Evolutionary conservation across 2,329 filamentous ascomycete species (phyloP), one percentile per base, ranked within the genome.

Genomic region (Hypoxylon sp.): DNA sequence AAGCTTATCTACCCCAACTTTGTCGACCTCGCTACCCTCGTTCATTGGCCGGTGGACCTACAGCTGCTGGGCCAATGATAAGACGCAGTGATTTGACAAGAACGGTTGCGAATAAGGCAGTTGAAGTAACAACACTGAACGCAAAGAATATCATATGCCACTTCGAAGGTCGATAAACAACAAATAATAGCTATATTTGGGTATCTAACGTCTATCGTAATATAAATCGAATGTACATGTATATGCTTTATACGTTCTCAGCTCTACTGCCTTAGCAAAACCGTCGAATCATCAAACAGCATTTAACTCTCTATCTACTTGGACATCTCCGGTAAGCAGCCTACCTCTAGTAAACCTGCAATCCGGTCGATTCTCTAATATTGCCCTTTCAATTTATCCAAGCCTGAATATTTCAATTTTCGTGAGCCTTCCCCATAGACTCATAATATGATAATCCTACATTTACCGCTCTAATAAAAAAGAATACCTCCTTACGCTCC

Each of bases 401-500:
- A 57, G 35, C n/a, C 55, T 11, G 29, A 31, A 11, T 47, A 59
- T 63, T 52, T 42, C 54, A 60, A 56, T 59, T 63, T 47, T 46
- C 48, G 39, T 58, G 19, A 51, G 50, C 53, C 35, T 48, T 62
- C 59, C 48, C 22, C 61, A 39, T 29, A 57, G 29, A 42, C 48
- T 31, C 33, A 14, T 54, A 35, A 61, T 22, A 5, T 19, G 24
- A 54, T 51, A 52, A 55, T 44, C 50, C 26, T 58, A 57, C 51
- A 44, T 54, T 47, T 62, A 56, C 52, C 46, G 11, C 48, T 47
- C 44, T 35, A 17, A 22, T 48, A n/a, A 42, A 52, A 52, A 26
- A 46, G 24, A 26, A 19, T 59, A 2, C 39, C 5, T 47, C 37
- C 5, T 70, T 72, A 78, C 14, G 77, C 77, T 2, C 75, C 76